phyloP scores from a whole-genome alignment of 805 yeast genomes.

The Lipomyces orientalis region DNA sequence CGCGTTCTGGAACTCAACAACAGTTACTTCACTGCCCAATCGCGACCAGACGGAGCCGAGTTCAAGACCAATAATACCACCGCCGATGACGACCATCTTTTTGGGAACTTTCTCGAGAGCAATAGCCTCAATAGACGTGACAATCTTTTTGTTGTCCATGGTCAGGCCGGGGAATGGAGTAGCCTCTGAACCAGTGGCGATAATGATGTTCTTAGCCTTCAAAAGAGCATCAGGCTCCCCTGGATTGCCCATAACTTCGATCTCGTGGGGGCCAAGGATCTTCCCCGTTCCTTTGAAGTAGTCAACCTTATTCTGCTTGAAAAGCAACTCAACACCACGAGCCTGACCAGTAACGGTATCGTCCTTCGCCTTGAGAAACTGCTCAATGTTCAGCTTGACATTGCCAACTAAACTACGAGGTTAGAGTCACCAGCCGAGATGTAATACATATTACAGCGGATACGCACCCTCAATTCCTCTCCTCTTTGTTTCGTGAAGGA shows the following conservation, averaged over 20 bases:
- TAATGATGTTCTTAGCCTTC: slow-evolving; percentile 84
- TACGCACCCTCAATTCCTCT: slow-evolving; percentile 84
- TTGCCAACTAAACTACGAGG: slow-evolving; percentile 49
- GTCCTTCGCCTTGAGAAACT: slow-evolving; percentile 91
- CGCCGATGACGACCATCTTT: slow-evolving; percentile 91
- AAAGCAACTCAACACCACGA: slow-evolving; percentile 89
- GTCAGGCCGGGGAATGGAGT: slow-evolving; percentile 98
- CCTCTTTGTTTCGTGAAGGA: slow-evolving; percentile 77
- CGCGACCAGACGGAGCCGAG: slow-evolving; percentile 98
- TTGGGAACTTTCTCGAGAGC: slow-evolving; percentile 89
- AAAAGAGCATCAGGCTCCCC: slow-evolving; percentile 76
- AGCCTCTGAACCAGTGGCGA: slow-evolving; percentile 98
- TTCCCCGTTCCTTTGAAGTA: slow-evolving; percentile 94
- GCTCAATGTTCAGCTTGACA: slow-evolving; percentile 73
- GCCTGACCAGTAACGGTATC: slow-evolving; percentile 88
- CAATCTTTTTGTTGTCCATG: slow-evolving; percentile 96
- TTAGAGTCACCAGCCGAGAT: not conserved
- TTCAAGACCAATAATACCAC: slow-evolving; percentile 99
- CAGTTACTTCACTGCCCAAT: slow-evolving; percentile 93
- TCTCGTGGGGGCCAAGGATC: slow-evolving; percentile 76
- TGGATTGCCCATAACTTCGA: slow-evolving; percentile 84
- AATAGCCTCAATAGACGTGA: slow-evolving; percentile 91
- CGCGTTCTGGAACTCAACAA: slow-evolving; percentile 85
- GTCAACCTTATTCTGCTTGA: slow-evolving; percentile 93
- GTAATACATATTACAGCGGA: not conserved